phyloP scores from a whole-genome alignment of 768 basidiomycete genomes.

The Trichaptum fuscoviolaceum region DNA sequence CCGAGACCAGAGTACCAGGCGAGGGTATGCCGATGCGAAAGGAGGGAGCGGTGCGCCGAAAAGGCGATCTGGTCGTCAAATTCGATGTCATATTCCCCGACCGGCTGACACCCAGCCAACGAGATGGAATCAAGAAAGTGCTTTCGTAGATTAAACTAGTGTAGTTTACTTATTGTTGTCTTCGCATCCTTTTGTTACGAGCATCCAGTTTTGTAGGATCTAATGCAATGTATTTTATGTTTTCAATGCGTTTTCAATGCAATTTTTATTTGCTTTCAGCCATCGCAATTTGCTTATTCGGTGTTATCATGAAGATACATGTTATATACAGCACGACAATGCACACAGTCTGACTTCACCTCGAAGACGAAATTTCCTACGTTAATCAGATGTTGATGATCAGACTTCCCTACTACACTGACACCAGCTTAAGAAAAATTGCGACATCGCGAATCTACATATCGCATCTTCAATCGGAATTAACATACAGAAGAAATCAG shows the following conservation, averaged over 20 bases:
- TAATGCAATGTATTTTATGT: neutral
- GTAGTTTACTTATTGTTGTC: constrained; percentile 2
- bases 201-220: neutral
- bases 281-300: too few relatives aligned
- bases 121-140: constrained; percentile 72
- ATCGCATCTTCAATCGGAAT: too few relatives aligned
- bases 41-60: constrained; percentile 58
- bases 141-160: constrained; percentile 16
- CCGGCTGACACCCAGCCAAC: constrained; percentile 67
- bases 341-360: too few relatives aligned
- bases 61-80: constrained; percentile 79
- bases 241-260: neutral
- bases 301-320: too few relatives aligned
- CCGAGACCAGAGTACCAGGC: constrained; percentile 60
- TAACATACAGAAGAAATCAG: too few relatives aligned
- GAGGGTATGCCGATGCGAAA: constrained; percentile 94
- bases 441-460: too few relatives aligned
- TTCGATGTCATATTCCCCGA: constrained; percentile 87
- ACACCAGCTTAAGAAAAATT: too few relatives aligned
- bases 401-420: too few relatives aligned
- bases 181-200: neutral
- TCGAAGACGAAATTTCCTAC: too few relatives aligned
- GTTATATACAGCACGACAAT: too few relatives aligned
- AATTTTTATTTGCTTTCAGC: neutral
- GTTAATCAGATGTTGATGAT: too few relatives aligned